These are phyloP conservation scores for Herpetospermum pedunculosum DNA, from an alignment of 306 rosid species.

Conservation along the genomic window DNA sequence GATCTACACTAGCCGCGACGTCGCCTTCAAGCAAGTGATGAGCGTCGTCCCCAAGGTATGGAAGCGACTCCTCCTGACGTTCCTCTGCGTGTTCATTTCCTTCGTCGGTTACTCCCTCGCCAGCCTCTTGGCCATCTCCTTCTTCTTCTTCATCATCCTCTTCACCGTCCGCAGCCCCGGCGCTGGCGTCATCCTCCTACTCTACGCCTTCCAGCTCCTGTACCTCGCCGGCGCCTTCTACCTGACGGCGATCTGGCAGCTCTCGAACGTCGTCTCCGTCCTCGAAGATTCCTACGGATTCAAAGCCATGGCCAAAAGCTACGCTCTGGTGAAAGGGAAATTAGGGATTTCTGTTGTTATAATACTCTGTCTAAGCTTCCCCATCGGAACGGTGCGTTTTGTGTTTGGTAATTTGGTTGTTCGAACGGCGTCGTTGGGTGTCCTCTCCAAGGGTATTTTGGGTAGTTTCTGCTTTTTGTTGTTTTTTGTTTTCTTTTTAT, in stretches of 20 bases:
- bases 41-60: constrained; percentile 5
- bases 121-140: constrained; percentile 39
- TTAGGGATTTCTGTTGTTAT: constrained; percentile 20
- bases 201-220: not conserved
- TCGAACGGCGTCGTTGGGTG: constrained; percentile 15
- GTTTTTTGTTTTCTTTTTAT: constrained; percentile 25
- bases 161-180: not conserved
- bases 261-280: constrained; percentile 56
- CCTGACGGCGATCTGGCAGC: constrained; percentile 49
- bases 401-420: constrained; percentile 31
- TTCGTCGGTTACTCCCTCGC: constrained; percentile 12
- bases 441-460: constrained; percentile 8
- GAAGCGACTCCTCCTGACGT: not conserved
- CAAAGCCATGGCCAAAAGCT: constrained; percentile 61
- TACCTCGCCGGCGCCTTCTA: constrained; percentile 40
- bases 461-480: constrained; percentile 35
- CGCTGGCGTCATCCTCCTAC: not conserved
- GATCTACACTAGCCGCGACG: constrained; percentile 16
- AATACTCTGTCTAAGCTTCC: constrained; percentile 6
- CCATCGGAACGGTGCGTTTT: not conserved
- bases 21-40: constrained; percentile 4
- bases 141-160: constrained; percentile 33
- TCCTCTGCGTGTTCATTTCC: constrained; percentile 2
- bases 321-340: constrained; percentile 47
- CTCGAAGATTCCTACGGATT: constrained; percentile 55